Evolutionary conservation across 768 basidiomycete genomes (phyloP).

Genomic region (Xerocomellus dryophilus): DNA sequence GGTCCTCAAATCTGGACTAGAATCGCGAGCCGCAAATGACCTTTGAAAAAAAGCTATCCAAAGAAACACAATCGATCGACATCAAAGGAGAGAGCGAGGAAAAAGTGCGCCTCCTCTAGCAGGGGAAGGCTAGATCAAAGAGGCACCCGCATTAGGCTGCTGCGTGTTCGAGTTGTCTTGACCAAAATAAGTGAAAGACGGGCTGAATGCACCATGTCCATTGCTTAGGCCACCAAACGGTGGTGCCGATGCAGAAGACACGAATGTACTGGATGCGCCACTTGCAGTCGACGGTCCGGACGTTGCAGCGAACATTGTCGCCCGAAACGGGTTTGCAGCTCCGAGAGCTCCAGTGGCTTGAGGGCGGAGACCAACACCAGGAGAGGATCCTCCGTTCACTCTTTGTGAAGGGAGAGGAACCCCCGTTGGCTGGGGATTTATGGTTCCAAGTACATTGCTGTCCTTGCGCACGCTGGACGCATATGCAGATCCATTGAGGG

Average conservation of each 20-base stretch:
- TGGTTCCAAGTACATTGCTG: constrained; percentile 21
- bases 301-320: constrained; percentile 50
- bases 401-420: constrained; percentile 6
- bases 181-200: constrained; percentile 19
- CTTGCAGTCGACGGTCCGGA: constrained; percentile 16
- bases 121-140: constrained; percentile 43
- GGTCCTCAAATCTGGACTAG: constrained; percentile 3
- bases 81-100: background rate
- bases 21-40: constrained; percentile 12
- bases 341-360: constrained; percentile 56
- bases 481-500: constrained; percentile 10
- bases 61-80: too few relatives aligned
- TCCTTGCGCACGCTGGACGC: constrained; percentile 14
- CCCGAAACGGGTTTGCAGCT: constrained; percentile 61
- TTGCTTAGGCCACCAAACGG: constrained; percentile 22
- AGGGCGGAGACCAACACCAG: constrained; percentile 52
- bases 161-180: constrained; percentile 26
- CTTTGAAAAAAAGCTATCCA: background rate
- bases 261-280: constrained; percentile 5
- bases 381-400: constrained; percentile 21
- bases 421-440: constrained; percentile 38
- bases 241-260: constrained; percentile 28
- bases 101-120: constrained; percentile 7
- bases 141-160: constrained; percentile 44
- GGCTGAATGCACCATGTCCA: constrained; percentile 22